phyloP scores from a whole-genome alignment of 305 asterid genomes.

The Fraxinus ornus region DNA sequence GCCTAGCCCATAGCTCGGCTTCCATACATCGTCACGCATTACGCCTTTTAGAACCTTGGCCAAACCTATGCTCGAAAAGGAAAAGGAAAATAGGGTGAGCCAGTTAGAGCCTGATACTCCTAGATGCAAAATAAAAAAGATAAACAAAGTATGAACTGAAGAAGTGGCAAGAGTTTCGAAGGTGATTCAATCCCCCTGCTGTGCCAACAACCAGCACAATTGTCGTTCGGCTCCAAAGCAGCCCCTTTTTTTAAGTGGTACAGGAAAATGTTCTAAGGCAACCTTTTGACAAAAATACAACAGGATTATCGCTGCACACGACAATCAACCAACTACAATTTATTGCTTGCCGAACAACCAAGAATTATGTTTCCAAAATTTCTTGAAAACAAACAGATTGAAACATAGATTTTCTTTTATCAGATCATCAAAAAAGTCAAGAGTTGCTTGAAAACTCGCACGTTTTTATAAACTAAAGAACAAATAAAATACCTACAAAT shows the following conservation, averaged over 20 bases:
- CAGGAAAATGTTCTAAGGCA: no score
- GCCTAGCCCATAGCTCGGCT: no score
- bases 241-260: no score
- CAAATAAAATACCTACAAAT: background rate
- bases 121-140: background rate
- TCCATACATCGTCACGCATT: no score
- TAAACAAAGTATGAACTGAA: background rate
- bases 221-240: background rate
- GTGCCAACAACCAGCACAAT: background rate
- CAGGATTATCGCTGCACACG: background rate
- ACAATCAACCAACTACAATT: background rate
- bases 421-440: background rate
- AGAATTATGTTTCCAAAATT: background rate
- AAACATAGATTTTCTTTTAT: background rate
- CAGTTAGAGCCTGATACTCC: background rate
- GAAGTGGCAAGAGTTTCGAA: background rate
- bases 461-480: background rate
- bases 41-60: no score
- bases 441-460: background rate
- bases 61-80: background rate
- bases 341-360: background rate
- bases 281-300: no score
- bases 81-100: background rate
- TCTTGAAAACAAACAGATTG: background rate
- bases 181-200: background rate